These are phyloP conservation scores for Lasiodiplodia citricola DNA, from an alignment of 2,329 filamentous ascomycete species.

Conservation along the genomic window DNA sequence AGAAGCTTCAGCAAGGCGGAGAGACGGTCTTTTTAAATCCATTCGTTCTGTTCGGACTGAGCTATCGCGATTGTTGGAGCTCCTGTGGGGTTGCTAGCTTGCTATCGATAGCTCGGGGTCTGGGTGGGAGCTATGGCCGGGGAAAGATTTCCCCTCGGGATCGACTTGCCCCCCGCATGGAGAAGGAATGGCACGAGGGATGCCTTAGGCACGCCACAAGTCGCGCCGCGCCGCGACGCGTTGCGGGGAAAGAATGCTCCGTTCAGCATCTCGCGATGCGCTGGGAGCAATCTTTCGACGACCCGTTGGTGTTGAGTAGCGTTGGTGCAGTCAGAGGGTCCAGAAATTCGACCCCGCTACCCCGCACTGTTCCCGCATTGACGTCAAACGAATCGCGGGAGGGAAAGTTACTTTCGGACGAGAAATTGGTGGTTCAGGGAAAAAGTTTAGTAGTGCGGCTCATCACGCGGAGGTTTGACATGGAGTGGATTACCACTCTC, in stretches of 20 bases:
- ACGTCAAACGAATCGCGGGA: not conserved
- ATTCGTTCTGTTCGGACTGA: not conserved
- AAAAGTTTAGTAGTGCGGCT: not conserved
- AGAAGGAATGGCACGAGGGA: not conserved
- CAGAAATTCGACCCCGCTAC: slow-evolving; percentile 3
- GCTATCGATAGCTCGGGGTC: not conserved
- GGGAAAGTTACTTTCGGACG: not conserved
- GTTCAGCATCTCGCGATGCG: not conserved
- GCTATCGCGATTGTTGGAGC: not conserved
- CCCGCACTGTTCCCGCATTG: not conserved
- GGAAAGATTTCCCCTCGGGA: slow-evolving; percentile 6
- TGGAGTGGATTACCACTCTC: not conserved
- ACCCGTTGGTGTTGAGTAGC: not conserved
- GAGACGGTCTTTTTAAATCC: not conserved
- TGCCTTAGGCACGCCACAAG: no score
- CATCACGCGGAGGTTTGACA: not conserved
- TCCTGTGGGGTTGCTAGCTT: not conserved
- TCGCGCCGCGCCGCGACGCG: not conserved
- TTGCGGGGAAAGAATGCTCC: slow-evolving; percentile 6
- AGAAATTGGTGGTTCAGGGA: not conserved
- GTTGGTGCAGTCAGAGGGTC: not conserved
- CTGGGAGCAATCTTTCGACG: not conserved
- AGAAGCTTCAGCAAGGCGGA: not conserved
- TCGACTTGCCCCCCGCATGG: not conserved
- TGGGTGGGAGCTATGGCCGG: not conserved